Conservation (phyloP, 495 filamentous ascomycete species). For the Penicillium bialowiezense region DNA sequence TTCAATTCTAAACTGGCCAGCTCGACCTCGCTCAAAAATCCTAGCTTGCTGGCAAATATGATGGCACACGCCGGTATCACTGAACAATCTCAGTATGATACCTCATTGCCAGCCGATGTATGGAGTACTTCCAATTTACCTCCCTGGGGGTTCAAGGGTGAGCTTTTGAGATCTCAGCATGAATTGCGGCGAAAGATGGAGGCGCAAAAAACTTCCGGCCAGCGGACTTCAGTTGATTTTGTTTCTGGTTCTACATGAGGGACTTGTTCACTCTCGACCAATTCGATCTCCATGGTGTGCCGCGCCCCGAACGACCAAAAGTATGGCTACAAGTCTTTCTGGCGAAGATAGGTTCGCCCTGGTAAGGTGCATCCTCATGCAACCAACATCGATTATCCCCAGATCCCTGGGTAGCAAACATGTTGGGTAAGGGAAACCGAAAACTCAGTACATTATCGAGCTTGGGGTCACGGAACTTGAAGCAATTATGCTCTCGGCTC, state of each 20-base stretch:
- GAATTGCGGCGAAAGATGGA: constrained; percentile 57
- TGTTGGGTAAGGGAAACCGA: no score
- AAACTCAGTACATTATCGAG: background rate
- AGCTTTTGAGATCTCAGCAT: constrained; percentile 64
- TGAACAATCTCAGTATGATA: constrained; percentile 67
- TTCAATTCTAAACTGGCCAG: constrained; percentile 81
- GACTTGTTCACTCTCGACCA: background rate
- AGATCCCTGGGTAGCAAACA: no score
- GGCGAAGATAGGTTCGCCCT: no score
- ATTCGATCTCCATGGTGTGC: background rate
- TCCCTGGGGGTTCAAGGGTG: constrained; percentile 68
- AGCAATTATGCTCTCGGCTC: constrained; percentile 1
- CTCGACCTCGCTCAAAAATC: constrained; percentile 74
- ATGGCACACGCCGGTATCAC: constrained; percentile 76
- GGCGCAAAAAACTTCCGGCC: constrained; percentile 46
- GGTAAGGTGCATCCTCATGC: no score
- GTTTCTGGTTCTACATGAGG: constrained; percentile 45
- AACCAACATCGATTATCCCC: no score
- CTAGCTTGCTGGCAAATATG: constrained; percentile 73
- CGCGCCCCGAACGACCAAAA: background rate
- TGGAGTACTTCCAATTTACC: constrained; percentile 70
- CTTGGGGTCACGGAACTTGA: background rate
- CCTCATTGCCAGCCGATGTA: constrained; percentile 62
- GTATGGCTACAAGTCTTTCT: no score
- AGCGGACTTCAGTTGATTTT: constrained; percentile 74